These are phyloP conservation scores for Nannochloropsis salina DNA, from an alignment of 108 stramenopile species.

Conservation along the genomic window DNA sequence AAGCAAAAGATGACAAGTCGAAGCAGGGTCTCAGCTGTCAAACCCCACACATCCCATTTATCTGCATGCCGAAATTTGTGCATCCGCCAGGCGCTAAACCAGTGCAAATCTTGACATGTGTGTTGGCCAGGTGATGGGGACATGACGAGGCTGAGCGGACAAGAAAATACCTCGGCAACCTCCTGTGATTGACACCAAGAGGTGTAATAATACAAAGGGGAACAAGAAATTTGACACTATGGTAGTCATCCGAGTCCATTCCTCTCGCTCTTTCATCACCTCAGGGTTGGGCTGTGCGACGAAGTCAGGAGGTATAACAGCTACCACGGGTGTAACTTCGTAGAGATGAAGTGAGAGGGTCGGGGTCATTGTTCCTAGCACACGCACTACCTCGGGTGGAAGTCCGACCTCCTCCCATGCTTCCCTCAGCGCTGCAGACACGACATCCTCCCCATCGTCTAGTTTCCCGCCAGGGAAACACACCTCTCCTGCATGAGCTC, in stretches of 20 bases:
- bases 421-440: not conserved
- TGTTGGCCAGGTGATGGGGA: not conserved
- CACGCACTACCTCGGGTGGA: not conserved
- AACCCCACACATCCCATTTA: constrained; percentile 9
- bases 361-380: not conserved
- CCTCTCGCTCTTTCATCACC: not conserved
- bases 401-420: constrained; percentile 6
- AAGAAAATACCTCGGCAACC: not conserved
- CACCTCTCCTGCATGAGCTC: not conserved
- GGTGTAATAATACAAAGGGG: not conserved
- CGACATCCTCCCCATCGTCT: not conserved
- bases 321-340: constrained; percentile 1
- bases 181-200: not conserved
- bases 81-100: not conserved
- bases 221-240: no score
- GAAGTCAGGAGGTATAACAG: not conserved
- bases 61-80: not conserved
- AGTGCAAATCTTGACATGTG: not conserved
- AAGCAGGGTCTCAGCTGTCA: constrained; percentile 5
- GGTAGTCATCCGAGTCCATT: no score
- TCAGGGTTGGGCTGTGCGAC: constrained; percentile 5
- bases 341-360: not conserved
- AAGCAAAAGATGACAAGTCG: not conserved
- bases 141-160: not conserved
- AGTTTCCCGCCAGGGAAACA: constrained; percentile 4